Conservation (phyloP, 305 asterid genomes). For the Ajuga reptans region DNA sequence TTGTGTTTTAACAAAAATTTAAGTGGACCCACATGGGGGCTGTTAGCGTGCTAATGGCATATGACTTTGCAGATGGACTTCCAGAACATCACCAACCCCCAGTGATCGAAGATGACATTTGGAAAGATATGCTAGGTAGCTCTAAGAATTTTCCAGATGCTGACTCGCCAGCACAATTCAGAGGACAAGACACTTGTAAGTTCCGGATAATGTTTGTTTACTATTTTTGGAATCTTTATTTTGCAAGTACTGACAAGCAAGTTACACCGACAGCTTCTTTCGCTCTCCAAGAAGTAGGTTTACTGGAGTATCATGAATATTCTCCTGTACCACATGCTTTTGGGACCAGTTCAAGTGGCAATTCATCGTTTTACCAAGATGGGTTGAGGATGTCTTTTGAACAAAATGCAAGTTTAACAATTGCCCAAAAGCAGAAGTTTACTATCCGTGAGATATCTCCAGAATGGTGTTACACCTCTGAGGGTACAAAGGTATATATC, state of each 20-base stretch:
- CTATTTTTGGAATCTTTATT: conserved; percentile 10
- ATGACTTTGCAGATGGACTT: conserved; percentile 39
- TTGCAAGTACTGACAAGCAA: conserved; percentile 18
- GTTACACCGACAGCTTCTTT: conserved; percentile 41
- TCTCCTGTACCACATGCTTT: conserved; percentile 30
- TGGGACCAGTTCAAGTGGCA: conserved; percentile 34
- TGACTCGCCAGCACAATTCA: conserved; percentile 33
- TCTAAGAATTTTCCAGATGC: conserved; percentile 32
- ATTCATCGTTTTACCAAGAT: conserved; percentile 48
- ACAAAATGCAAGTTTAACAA: conserved; percentile 43
- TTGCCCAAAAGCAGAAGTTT: conserved; percentile 69
- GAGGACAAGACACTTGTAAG: conserved; percentile 49
- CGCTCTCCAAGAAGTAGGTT: conserved; percentile 36
- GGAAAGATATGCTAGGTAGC: conserved; percentile 53
- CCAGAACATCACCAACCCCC: conserved; percentile 32
- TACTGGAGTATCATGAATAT: conserved; percentile 32
- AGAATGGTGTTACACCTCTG: conserved; percentile 86
- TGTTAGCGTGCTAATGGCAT: conserved; percentile 27
- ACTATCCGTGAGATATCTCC: conserved; percentile 79
- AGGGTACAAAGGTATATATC: conserved; percentile 65
- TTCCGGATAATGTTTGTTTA: conserved; percentile 12
- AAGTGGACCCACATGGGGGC: conserved; percentile 10
- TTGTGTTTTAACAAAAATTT: background rate
- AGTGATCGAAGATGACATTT: conserved; percentile 39
- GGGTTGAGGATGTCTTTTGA: conserved; percentile 43